A percentile compares a stretch with the other conserved stretches of the same genome.
Evolutionary conservation across 108 stramenopile genomes (phyloP).

Genomic region (Chaetoceros muelleri): DNA sequence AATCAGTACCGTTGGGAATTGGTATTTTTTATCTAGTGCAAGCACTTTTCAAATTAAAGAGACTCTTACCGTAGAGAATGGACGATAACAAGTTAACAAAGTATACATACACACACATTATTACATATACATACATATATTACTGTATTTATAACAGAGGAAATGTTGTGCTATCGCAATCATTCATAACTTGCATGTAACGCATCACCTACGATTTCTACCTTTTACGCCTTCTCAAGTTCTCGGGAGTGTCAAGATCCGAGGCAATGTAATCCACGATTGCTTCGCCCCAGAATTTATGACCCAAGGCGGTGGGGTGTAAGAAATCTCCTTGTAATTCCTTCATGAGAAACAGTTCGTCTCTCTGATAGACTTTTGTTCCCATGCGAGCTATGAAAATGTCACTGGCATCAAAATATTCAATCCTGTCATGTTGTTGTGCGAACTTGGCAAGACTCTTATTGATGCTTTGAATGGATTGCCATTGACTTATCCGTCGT

Average conservation of each 20-base stretch:
- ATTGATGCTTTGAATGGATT: conserved; percentile 22
- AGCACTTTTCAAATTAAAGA: no score
- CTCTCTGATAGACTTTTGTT: conserved; percentile 1
- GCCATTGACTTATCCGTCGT: conserved; percentile 10
- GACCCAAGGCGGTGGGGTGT: conserved; percentile 16
- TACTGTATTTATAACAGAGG: no score
- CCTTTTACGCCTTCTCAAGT: no score
- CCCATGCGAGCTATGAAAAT: conserved; percentile 4
- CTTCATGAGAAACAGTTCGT: conserved; percentile 9
- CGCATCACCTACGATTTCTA: no score
- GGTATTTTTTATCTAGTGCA: no score
- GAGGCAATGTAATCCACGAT: not conserved
- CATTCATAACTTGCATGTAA: no score
- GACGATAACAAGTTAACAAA: no score
- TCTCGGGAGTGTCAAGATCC: not conserved
- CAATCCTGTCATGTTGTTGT: conserved; percentile 4
- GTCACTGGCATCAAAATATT: conserved; percentile 14
- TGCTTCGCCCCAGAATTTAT: conserved; percentile 11
- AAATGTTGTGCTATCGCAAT: no score
- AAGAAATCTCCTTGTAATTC: conserved; percentile 9
- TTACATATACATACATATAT: no score
- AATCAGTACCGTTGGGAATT: no score
- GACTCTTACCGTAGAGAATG: no score
- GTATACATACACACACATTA: no score
- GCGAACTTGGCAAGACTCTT: conserved; percentile 11